Base-by-base conservation (phyloP, 2,329 filamentous ascomycete species). In the Colletotrichum plurivorum region DNA sequence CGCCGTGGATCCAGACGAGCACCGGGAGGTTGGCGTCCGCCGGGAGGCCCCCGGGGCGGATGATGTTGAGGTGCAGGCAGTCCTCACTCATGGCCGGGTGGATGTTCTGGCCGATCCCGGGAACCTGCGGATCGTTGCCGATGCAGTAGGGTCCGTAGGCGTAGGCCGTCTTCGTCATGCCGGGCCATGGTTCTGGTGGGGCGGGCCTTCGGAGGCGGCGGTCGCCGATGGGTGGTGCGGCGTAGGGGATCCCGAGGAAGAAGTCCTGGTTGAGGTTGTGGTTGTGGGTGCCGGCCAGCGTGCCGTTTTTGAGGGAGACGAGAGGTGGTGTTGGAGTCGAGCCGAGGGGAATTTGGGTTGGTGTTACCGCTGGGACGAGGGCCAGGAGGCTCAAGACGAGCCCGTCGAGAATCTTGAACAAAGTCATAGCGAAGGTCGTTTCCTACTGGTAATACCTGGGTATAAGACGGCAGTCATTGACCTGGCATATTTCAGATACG, bases 161-260 rank as follows among this genome's bases (percentile, higher is more conserved):
- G 1, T 77, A 83, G 1, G 85, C 85, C 69, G 41, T 43, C 81
- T 77, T 13, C 76, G 78, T 43, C 3, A 73, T 67, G 5, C 75
- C 82, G 3, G 76, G 68, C 82, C 83, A 87, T 0, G 78, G 78
- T 18, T 75, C 74, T 4, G 41, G 13, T 16, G 41, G 85, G 31
- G 89, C 73, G 0, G 83, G 76, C 66, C 84, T 49, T 52, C 41
- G 41, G 5, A 43, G 41, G 41, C 41, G 41, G 4, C 13, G 41
- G 41, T 43, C 16, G 13, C 41, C 41, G 13, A 16, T 8, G 41
- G 41, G 15, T n/a, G 41, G 41, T n/a, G 13, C 41, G 8, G 86
- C 86, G 73, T 84, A 89, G 0, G 86, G 86, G 7, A 89, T 82
- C 3, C 82, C 83, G 4, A 84, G 73, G 71, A 85, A 86, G 63